A percentile compares a stretch with the other conserved stretches of the same genome.
Conservation (phyloP, 306 rosid species). For the Cicer cuneatum region DNA sequence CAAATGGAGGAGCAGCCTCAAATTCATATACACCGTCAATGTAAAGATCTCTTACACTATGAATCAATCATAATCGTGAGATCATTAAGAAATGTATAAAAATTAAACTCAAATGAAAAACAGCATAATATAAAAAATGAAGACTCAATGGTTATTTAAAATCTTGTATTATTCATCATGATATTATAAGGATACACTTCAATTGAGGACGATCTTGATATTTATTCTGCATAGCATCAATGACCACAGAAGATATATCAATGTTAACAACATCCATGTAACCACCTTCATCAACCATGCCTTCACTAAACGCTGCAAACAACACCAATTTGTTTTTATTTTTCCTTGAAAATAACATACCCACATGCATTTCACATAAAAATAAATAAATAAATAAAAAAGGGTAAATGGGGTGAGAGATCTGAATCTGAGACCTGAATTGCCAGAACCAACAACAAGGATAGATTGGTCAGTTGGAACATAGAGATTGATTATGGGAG, state of each 20-base stretch:
- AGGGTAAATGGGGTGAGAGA: conserved; percentile 22
- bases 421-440: conserved; percentile 57
- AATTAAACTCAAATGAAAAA: too few species aligned
- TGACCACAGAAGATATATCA: conserved; percentile 78
- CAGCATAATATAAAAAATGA: background rate
- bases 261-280: conserved; percentile 71
- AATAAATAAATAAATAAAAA: conserved; percentile 26
- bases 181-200: conserved; percentile 59
- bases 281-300: conserved; percentile 81
- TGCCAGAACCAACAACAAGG: conserved; percentile 87
- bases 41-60: too few species aligned
- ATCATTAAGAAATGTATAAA: too few species aligned
- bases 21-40: background rate
- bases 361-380: conserved; percentile 19
- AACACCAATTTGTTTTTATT: background rate
- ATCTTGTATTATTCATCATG: background rate
- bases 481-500: conserved; percentile 74
- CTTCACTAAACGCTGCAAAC: conserved; percentile 73
- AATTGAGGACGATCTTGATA: conserved; percentile 57
- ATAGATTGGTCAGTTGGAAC: conserved; percentile 50
- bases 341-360: background rate
- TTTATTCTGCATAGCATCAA: conserved; percentile 77
- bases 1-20: background rate
- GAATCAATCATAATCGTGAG: too few species aligned
- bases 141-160: too few species aligned